Base-by-base conservation (phyloP, 345 rosid genomes). In the Odontarrhena argentea region DNA sequence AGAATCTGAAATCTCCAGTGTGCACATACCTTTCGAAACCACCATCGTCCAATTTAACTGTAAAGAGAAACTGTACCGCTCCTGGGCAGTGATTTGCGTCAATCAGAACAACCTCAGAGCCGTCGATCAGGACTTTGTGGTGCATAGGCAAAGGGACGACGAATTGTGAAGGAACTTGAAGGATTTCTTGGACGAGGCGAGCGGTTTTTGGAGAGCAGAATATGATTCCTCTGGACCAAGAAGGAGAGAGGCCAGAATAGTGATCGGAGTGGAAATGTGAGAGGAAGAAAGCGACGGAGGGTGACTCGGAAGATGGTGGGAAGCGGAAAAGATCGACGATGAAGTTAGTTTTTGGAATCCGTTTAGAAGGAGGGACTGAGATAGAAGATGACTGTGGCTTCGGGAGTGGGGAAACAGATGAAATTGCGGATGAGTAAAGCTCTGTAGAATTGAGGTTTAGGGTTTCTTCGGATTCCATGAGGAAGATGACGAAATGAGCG, bases 41-140 rank as follows among this genome's bases (percentile, higher is more conserved):
- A 8, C 70, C 79, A 36, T 62, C 60, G 56, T 63, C 76, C 37
- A 56, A 30, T 0, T 77, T 79, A 24, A 86, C 76, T 73, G 75
- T 86, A 67, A 90, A 93, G 63, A 93, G 67, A 73, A 93, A 86
- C 80, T 86, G 90, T 3, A 90, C 96, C 0, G 97, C 94, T 1
- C 97, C 97, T 1, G 97, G 98, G 73, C 97, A 90, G 56, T 90
- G 97, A 54, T 93, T 90, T 58, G 96, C 97, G 11, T 85, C 96
- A 11, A 93, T 35, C 4, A 93, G 70, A 2, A 70, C 75, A 61
- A 88, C 87, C 65, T 86, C 87, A 9, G 80, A 76, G 8, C 92
- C 94, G 66, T 93, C 97, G 46, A 93, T 66, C 9, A 68, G 1
- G 35, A 84, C 77, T 0, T 65, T 60, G 46, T 77, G 65, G 0